Evolutionary conservation across 2,329 filamentous ascomycete genomes (phyloP).

Genomic region (Xylariaceae sp.): DNA sequence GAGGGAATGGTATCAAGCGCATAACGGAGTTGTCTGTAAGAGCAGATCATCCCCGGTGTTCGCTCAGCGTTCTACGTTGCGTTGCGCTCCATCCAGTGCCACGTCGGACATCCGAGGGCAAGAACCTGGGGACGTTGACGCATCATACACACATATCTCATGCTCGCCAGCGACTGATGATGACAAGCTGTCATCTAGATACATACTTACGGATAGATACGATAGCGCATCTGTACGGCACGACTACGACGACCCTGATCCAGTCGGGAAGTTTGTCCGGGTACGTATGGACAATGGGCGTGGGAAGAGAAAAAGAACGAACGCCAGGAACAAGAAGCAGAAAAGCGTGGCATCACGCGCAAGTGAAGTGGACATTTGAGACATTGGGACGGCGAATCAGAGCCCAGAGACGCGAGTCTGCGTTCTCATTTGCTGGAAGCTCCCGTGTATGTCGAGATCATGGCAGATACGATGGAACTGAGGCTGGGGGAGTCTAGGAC

Average conservation of each 20-base stretch:
- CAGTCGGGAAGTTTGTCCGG: too few relatives aligned
- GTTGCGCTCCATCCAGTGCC: background rate
- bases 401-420: slow-evolving; percentile 7
- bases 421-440: slow-evolving; percentile 14
- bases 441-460: slow-evolving; percentile 8
- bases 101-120: background rate
- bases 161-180: too few relatives aligned
- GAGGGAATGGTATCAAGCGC: background rate
- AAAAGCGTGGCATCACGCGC: slow-evolving; percentile 18
- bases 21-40: too few relatives aligned
- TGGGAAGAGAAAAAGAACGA: slow-evolving; percentile 11
- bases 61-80: background rate
- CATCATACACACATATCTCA: background rate
- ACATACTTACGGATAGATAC: too few relatives aligned
- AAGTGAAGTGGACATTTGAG: slow-evolving; percentile 10
- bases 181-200: too few relatives aligned
- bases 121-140: background rate
- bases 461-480: too few relatives aligned
- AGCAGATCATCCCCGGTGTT: background rate
- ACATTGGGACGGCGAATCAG: slow-evolving; percentile 15
- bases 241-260: too few relatives aligned
- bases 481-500: background rate
- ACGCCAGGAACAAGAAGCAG: slow-evolving; percentile 10
- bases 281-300: background rate
- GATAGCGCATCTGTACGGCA: too few relatives aligned